Evolutionary conservation across 257 asterid species (phyloP).

Genomic region (Nicotiana knightiana): DNA sequence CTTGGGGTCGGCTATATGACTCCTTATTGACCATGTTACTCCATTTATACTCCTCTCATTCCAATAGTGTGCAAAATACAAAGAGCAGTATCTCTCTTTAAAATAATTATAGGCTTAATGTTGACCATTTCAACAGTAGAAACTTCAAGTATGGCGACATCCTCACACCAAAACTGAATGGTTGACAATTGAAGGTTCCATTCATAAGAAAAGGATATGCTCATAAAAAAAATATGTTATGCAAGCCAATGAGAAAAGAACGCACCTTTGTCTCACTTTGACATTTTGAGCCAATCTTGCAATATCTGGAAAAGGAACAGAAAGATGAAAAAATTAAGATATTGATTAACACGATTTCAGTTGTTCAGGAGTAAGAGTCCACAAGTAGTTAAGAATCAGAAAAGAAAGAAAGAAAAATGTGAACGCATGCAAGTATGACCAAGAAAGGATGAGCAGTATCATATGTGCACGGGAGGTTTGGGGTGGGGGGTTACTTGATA

Average conservation of each 20-base stretch:
- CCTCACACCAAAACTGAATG: neutral
- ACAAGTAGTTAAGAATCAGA: neutral
- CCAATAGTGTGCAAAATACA: no score
- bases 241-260: neutral
- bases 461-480: no score
- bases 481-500: no score
- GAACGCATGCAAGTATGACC: no score
- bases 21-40: no score
- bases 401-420: neutral
- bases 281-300: constrained; percentile 80
- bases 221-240: no score
- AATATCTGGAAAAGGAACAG: constrained; percentile 44
- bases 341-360: neutral
- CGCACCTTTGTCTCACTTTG: constrained; percentile 92
- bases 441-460: no score
- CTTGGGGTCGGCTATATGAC: no score
- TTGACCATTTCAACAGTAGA: neutral
- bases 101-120: neutral
- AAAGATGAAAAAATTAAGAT: neutral
- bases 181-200: neutral
- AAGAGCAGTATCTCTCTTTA: neutral
- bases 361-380: neutral
- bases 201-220: neutral
- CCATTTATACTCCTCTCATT: no score
- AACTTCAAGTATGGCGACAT: neutral